A percentile compares a stretch with the other conserved stretches of the same genome.
phyloP scores from a whole-genome alignment of 2,329 filamentous ascomycete genomes.

The Ascochyta rabiei region DNA sequence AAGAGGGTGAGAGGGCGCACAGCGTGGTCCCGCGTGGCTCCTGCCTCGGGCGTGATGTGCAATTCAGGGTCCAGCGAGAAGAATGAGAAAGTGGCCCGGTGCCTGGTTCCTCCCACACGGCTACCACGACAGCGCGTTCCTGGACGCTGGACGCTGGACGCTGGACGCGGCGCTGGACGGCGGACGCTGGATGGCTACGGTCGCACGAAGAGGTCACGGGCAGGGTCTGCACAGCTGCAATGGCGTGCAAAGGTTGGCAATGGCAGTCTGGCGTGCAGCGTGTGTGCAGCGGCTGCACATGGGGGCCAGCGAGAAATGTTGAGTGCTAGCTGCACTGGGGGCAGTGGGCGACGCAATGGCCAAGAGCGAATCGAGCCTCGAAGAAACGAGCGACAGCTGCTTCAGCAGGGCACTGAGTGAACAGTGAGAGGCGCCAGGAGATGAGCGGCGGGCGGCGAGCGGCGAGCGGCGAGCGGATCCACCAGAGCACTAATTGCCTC shows the following conservation, averaged over 20 bases:
- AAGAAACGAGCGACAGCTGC: conserved; percentile 18
- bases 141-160: too few species aligned
- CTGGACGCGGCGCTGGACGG: too few species aligned
- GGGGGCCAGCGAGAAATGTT: conserved; percentile 10
- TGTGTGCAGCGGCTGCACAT: conserved; percentile 7
- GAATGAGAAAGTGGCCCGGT: conserved; percentile 5
- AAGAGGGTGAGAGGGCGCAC: conserved; percentile 1
- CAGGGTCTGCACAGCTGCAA: neutral
- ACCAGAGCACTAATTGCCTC: conserved; percentile 8
- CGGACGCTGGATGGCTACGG: neutral
- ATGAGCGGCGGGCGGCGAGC: neutral
- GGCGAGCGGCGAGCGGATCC: conserved; percentile 5
- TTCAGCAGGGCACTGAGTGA: conserved; percentile 9
- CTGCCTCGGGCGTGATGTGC: conserved; percentile 4
- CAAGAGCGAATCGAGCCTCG: conserved; percentile 17
- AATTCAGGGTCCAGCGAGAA: conserved; percentile 6
- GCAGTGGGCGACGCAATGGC: conserved; percentile 14
- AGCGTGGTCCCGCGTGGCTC: conserved; percentile 5
- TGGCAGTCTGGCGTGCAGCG: neutral
- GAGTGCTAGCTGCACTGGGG: conserved; percentile 17
- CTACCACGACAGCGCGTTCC: neutral
- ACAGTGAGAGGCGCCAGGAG: conserved; percentile 11
- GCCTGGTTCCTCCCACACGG: conserved; percentile 1
- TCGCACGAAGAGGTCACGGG: neutral
- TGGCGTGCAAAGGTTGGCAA: neutral